Evolutionary conservation across 768 basidiomycete genomes (phyloP).

Genomic region (Fistulinella prunicolor): DNA sequence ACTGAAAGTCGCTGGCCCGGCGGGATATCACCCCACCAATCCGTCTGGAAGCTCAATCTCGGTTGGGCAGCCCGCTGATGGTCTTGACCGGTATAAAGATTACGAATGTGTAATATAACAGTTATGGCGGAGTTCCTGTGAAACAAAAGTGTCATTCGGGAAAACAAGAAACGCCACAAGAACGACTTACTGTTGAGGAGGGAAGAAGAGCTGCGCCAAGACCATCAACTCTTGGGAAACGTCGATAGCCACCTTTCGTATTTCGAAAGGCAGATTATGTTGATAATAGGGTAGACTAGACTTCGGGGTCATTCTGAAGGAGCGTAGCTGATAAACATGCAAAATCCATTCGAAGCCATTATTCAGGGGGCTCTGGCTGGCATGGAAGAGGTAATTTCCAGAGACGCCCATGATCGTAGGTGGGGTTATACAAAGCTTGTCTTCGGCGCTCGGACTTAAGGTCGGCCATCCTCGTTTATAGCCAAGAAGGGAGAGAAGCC

Average conservation of each 20-base stretch:
- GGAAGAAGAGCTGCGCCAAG: constrained; percentile 29
- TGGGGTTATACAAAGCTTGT: constrained; percentile 30
- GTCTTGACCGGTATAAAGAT: constrained; percentile 54
- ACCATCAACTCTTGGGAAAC: constrained; percentile 30
- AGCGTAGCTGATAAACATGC: constrained; percentile 34
- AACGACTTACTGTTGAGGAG: constrained; percentile 25
- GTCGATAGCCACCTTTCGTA: constrained; percentile 34
- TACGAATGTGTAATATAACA: constrained; percentile 46
- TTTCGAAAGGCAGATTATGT: constrained; percentile 33
- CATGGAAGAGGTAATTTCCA: constrained; percentile 33
- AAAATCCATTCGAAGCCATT: constrained; percentile 33
- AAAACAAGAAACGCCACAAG: background rate
- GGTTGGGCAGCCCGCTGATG: constrained; percentile 43
- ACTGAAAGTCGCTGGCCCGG: constrained; percentile 32
- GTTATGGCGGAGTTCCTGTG: constrained; percentile 27
- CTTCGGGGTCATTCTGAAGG: constrained; percentile 27
- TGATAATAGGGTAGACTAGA: constrained; percentile 29
- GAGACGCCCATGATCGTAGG: constrained; percentile 34
- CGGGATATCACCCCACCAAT: constrained; percentile 34
- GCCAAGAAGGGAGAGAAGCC: constrained; percentile 29
- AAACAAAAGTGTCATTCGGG: background rate
- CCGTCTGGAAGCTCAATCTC: constrained; percentile 29
- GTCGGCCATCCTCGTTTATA: constrained; percentile 35
- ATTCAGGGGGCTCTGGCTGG: constrained; percentile 31
- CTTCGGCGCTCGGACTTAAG: constrained; percentile 29